Evolutionary conservation across 2,329 filamentous ascomycete species (phyloP).

Genomic region (Epichloe bromicola): DNA sequence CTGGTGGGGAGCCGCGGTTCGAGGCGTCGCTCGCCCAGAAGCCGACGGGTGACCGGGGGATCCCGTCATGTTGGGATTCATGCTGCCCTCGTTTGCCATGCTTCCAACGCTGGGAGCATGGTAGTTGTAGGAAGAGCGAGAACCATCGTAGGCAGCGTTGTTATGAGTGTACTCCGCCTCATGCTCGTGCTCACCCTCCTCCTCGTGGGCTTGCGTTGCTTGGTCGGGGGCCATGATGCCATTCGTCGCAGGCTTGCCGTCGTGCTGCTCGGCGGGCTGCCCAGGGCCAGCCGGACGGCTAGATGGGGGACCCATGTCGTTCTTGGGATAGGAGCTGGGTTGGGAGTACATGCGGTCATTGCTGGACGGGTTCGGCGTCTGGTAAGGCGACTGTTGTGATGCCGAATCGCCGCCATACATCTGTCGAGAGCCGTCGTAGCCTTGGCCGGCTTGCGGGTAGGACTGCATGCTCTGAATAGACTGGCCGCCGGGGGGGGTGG

Average conservation of each 20-base stretch:
- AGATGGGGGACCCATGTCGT: conserved; percentile 76
- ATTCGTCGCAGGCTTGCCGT: conserved; percentile 54
- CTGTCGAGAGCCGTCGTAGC: conserved; percentile 64
- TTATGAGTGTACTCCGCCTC: conserved; percentile 81
- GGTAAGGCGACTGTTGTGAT: conserved; percentile 58
- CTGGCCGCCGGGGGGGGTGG: conserved; percentile 73
- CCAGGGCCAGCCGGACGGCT: conserved; percentile 44
- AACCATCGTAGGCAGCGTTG: conserved; percentile 59
- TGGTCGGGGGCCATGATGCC: conserved; percentile 46
- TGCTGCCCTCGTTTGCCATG: conserved; percentile 61
- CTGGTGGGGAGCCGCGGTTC: conserved; percentile 59
- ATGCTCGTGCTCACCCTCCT: conserved; percentile 60
- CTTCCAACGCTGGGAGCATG: conserved; percentile 52
- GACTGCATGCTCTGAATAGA: conserved; percentile 62
- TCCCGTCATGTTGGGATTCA: conserved; percentile 71
- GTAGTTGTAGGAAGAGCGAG: conserved; percentile 67
- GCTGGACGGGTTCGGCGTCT: conserved; percentile 44
- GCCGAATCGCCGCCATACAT: conserved; percentile 67
- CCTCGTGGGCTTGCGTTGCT: conserved; percentile 43
- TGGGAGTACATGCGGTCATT: conserved; percentile 60
- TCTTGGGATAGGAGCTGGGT: conserved; percentile 58
- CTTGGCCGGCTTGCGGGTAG: conserved; percentile 55
- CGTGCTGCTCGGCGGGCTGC: conserved; percentile 46
- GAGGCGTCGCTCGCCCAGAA: conserved; percentile 74
- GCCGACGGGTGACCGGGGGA: conserved; percentile 68